A percentile compares a stretch with the other conserved stretches of the same genome.
phyloP scores from a whole-genome alignment of 1,284 basidiomycete genomes.

The Leccinum fallax region DNA sequence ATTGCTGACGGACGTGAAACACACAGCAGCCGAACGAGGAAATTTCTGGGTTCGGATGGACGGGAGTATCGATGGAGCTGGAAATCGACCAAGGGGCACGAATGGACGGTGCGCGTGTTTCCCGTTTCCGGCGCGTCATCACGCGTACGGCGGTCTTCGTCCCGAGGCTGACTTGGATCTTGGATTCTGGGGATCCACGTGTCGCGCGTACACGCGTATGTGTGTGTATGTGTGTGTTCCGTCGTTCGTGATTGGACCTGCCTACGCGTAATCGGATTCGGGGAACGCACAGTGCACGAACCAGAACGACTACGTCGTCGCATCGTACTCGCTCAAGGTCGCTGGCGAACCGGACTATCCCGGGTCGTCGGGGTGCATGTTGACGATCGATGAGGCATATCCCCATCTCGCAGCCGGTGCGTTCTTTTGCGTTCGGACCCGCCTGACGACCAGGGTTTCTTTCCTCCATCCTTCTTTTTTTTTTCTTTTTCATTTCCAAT shows the following conservation, averaged over 20 bases:
- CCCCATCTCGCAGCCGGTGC: conserved; percentile 55
- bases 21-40: conserved; percentile 46
- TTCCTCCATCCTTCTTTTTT: background rate
- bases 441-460: background rate
- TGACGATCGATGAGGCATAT: conserved; percentile 64
- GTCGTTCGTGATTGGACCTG: background rate
- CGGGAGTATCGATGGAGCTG: conserved; percentile 61
- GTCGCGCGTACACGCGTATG: background rate
- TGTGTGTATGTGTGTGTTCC: background rate
- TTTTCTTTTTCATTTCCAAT: background rate
- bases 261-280: background rate
- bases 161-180: background rate
- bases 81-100: conserved; percentile 47
- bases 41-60: conserved; percentile 58
- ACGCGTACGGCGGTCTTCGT: background rate
- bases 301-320: conserved; percentile 49
- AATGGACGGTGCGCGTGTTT: conserved; percentile 57
- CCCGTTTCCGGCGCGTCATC: background rate
- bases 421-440: conserved; percentile 2
- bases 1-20: background rate
- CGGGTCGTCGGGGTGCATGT: conserved; percentile 57
- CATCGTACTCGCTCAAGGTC: conserved; percentile 59
- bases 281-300: conserved; percentile 51
- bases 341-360: conserved; percentile 56
- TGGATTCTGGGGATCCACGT: background rate